These are phyloP conservation scores for Blastobotrys attinorum DNA, from an alignment of 805 yeast species.

Conservation along the genomic window DNA sequence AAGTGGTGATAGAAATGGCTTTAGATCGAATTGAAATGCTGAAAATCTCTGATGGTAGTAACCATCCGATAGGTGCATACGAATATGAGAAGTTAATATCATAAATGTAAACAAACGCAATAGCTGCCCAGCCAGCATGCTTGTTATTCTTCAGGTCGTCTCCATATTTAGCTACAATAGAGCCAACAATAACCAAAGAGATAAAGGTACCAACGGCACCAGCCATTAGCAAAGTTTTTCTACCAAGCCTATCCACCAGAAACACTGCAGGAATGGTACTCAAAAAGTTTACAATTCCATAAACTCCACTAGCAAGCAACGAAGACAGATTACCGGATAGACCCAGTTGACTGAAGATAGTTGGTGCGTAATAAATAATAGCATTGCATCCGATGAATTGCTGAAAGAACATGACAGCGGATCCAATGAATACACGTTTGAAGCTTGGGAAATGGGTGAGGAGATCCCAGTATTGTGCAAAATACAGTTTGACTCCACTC, in stretches of 20 bases:
- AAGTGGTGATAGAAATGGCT: constrained; percentile 52
- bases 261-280: constrained; percentile 47
- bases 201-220: constrained; percentile 60
- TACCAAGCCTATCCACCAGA: constrained; percentile 53
- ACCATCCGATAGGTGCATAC: constrained; percentile 53
- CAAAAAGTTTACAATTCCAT: constrained; percentile 42
- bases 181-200: constrained; percentile 47
- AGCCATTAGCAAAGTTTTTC: constrained; percentile 50
- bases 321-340: constrained; percentile 40
- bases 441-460: constrained; percentile 9
- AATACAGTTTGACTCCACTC: neutral
- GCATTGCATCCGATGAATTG: constrained; percentile 70
- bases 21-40: constrained; percentile 64
- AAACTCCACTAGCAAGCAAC: constrained; percentile 36
- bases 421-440: constrained; percentile 37
- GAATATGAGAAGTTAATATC: constrained; percentile 49
- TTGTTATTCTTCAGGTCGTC: constrained; percentile 1
- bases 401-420: constrained; percentile 45
- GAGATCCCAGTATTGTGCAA: constrained; percentile 3
- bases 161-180: constrained; percentile 1
- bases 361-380: constrained; percentile 62
- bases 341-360: constrained; percentile 47
- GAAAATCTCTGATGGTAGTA: constrained; percentile 57
- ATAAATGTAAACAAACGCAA: constrained; percentile 47
- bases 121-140: constrained; percentile 44